A percentile compares a stretch with the other conserved stretches of the same genome.
These are phyloP conservation scores for Trametes gibbosa DNA, from an alignment of 768 basidiomycete species.

Conservation along the genomic window DNA sequence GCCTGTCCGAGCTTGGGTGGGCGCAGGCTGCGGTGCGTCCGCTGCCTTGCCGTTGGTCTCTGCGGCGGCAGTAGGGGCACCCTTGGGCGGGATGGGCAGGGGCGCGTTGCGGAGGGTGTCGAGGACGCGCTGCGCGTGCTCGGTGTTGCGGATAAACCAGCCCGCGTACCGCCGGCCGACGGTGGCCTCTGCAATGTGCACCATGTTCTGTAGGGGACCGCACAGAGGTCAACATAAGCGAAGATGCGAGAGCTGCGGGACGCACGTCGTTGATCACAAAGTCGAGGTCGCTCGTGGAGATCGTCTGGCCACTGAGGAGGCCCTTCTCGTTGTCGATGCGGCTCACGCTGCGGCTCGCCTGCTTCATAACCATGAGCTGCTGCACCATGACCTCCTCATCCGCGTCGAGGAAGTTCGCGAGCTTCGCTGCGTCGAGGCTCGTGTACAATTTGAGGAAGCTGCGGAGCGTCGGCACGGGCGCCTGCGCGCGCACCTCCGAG, in stretches of 20 bases:
- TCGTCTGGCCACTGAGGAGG: constrained; percentile 81
- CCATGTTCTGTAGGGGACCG: constrained; percentile 70
- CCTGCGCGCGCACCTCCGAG: constrained; percentile 70
- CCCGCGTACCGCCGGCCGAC: constrained; percentile 92
- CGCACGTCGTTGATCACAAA: constrained; percentile 92
- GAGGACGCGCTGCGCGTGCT: constrained; percentile 83
- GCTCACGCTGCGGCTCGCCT: constrained; percentile 74
- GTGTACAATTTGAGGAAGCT: constrained; percentile 96
- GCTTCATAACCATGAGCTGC: constrained; percentile 97
- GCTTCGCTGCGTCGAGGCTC: constrained; percentile 85
- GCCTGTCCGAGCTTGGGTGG: constrained; percentile 32
- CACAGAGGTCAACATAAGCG: not conserved
- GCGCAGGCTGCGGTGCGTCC: constrained; percentile 15
- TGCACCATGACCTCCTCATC: constrained; percentile 94
- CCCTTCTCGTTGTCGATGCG: constrained; percentile 48
- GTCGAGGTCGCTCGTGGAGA: constrained; percentile 90
- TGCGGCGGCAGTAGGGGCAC: constrained; percentile 10
- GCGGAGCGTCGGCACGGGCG: constrained; percentile 79
- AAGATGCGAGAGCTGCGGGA: constrained; percentile 7
- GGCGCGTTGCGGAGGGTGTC: constrained; percentile 69
- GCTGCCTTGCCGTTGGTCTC: constrained; percentile 19
- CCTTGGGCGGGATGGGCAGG: constrained; percentile 38
- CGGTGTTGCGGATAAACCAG: constrained; percentile 97
- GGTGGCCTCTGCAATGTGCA: constrained; percentile 93
- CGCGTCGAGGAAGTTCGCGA: constrained; percentile 86